Conservation (phyloP, 2,329 filamentous ascomycete genomes). For the Escovopsis sp. region DNA sequence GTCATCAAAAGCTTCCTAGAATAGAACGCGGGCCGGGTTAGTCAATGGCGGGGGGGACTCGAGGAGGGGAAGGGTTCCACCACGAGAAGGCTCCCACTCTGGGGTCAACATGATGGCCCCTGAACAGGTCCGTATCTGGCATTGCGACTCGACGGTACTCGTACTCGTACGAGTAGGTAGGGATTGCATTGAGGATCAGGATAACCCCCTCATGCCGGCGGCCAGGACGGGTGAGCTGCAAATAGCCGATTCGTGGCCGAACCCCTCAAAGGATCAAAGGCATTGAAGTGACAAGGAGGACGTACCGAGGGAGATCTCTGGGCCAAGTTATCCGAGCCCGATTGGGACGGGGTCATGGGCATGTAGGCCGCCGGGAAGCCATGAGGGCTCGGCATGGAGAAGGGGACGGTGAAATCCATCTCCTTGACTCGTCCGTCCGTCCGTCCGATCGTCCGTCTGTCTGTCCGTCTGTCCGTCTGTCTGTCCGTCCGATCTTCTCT, state of each 20-base stretch:
- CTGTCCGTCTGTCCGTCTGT: too few relatives aligned
- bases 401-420: conserved; percentile 39
- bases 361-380: conserved; percentile 39
- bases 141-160: neutral
- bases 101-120: conserved; percentile 2
- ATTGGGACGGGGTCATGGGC: conserved; percentile 41
- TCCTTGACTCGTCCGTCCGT: neutral
- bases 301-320: conserved; percentile 41
- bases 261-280: too few relatives aligned
- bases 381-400: conserved; percentile 28
- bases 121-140: too few relatives aligned
- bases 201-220: too few relatives aligned
- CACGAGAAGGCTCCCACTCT: conserved; percentile 5
- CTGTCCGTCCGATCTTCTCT: too few relatives aligned
- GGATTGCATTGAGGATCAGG: neutral
- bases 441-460: too few relatives aligned
- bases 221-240: too few relatives aligned
- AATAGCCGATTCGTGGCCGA: too few relatives aligned
- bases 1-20: conserved; percentile 34
- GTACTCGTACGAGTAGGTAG: neutral
- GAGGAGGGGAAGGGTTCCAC: too few relatives aligned
- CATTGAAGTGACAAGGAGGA: conserved; percentile 11
- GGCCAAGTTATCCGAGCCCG: conserved; percentile 39
- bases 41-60: too few relatives aligned
- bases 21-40: conserved; percentile 12